These are phyloP conservation scores for Fomitopsis palustris DNA, from an alignment of 1,284 basidiomycete genomes.

Conservation along the genomic window DNA sequence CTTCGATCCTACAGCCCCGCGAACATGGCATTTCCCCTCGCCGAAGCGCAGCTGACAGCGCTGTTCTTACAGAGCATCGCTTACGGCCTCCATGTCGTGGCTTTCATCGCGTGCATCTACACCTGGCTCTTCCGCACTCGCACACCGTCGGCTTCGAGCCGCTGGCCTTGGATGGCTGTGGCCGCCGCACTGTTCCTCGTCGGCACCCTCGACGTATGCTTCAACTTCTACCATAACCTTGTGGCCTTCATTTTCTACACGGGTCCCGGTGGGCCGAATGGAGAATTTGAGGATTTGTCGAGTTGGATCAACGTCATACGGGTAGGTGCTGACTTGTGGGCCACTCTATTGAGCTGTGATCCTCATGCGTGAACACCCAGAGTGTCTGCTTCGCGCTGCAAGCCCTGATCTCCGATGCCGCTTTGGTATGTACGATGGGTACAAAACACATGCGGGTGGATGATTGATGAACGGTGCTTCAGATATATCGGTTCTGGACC, in stretches of 20 bases:
- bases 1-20: neutral
- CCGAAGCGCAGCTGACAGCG: neutral
- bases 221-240: slow-evolving; percentile 23
- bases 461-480: neutral
- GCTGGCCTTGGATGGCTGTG: neutral
- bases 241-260: slow-evolving; percentile 23
- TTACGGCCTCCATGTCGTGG: slow-evolving; percentile 1
- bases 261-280: slow-evolving; percentile 20
- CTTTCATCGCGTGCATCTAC: neutral
- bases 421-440: slow-evolving; percentile 18
- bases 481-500: slow-evolving; percentile 23
- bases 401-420: slow-evolving; percentile 22
- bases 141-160: neutral
- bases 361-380: neutral
- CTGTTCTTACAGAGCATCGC: slow-evolving; percentile 3
- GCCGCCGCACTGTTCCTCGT: slow-evolving; percentile 9
- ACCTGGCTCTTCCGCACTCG: neutral
- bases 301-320: slow-evolving; percentile 26
- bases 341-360: neutral
- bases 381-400: slow-evolving; percentile 10
- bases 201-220: slow-evolving; percentile 21
- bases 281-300: slow-evolving; percentile 22
- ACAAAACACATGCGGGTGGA: neutral
- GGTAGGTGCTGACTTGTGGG: neutral
- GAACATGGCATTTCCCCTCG: neutral